Conservation (phyloP, 768 basidiomycete genomes). For the Boletus speciosus region DNA sequence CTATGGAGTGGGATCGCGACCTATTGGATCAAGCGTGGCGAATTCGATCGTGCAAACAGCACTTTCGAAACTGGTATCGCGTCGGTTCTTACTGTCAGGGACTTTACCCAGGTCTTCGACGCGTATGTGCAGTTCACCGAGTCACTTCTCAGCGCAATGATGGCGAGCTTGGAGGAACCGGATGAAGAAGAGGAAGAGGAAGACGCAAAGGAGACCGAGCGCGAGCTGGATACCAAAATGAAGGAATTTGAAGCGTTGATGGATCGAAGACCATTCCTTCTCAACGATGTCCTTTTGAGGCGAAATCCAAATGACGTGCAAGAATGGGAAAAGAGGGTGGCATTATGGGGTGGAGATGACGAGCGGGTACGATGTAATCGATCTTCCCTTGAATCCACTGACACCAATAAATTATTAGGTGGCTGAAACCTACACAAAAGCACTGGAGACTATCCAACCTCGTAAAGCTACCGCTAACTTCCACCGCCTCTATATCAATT, state of each 20-base stretch:
- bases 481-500: conserved; percentile 88
- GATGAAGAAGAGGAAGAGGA: conserved; percentile 79
- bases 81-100: conserved; percentile 85
- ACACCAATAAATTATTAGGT: conserved; percentile 47
- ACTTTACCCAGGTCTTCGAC: conserved; percentile 98
- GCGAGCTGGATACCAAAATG: conserved; percentile 84
- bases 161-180: conserved; percentile 76
- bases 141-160: conserved; percentile 82
- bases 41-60: conserved; percentile 85
- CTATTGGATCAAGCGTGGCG: conserved; percentile 96
- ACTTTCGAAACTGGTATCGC: conserved; percentile 88
- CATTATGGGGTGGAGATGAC: conserved; percentile 89
- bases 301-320: conserved; percentile 97
- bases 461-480: conserved; percentile 88
- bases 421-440: conserved; percentile 88
- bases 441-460: conserved; percentile 83
- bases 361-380: conserved; percentile 62
- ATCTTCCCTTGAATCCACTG: neutral
- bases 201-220: conserved; percentile 72
- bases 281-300: conserved; percentile 90
- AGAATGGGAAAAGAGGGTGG: conserved; percentile 98
- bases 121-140: conserved; percentile 94
- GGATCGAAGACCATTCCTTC: conserved; percentile 91
- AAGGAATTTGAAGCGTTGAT: conserved; percentile 91
- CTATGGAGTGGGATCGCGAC: conserved; percentile 96